Conservation (phyloP, 768 basidiomycete genomes). For the Xerocomus spinulosus region DNA sequence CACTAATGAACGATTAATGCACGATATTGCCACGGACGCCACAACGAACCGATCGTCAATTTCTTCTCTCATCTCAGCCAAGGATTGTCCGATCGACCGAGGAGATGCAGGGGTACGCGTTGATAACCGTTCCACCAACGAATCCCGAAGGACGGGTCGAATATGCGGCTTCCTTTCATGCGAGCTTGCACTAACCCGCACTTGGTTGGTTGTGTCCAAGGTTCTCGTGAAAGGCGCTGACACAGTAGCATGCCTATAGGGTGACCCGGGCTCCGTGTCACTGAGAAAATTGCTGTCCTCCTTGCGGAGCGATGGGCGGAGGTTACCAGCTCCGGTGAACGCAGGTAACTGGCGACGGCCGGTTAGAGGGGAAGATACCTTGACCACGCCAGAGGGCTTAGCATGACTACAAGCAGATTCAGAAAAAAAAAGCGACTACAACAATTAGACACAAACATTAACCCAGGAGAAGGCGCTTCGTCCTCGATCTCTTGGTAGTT, state of each 20-base stretch:
- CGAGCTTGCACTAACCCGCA: background rate
- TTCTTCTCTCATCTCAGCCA: background rate
- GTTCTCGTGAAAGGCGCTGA: background rate
- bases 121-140: background rate
- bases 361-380: conserved; percentile 12
- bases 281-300: background rate
- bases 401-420: conserved; percentile 6
- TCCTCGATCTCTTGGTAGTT: conserved; percentile 3
- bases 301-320: background rate
- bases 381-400: background rate
- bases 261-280: conserved; percentile 1
- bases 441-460: conserved; percentile 13
- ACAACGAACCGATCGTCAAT: conserved; percentile 9
- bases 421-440: background rate
- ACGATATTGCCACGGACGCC: background rate
- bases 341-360: conserved; percentile 2
- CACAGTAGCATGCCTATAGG: background rate
- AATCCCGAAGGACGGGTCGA: background rate
- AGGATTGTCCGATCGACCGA: background rate
- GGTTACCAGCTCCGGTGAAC: background rate
- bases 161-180: conserved; percentile 13
- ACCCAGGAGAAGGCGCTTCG: background rate
- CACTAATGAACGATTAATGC: conserved; percentile 8
- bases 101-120: background rate
- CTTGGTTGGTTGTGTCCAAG: background rate